These are phyloP conservation scores for Sphaerulina populicola DNA, from an alignment of 2,329 filamentous ascomycete genomes.

Conservation along the genomic window DNA sequence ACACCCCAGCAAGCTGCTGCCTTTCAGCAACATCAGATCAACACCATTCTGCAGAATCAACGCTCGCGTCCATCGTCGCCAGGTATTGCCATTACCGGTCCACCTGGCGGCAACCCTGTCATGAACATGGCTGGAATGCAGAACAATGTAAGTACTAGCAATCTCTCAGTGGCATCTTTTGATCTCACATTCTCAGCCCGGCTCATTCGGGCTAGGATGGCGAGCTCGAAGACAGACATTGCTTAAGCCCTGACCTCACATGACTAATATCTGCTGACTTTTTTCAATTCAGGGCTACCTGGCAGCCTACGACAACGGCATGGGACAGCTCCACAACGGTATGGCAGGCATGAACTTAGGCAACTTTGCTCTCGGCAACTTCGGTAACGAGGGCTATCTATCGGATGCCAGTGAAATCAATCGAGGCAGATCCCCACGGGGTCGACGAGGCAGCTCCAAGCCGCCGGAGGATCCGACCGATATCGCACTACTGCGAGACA, in stretches of 20 bases:
- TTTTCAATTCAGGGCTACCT: constrained; percentile 56
- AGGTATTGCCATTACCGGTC: constrained; percentile 68
- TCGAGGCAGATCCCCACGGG: constrained; percentile 83
- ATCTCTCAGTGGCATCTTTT: no score
- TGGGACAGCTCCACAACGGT: constrained; percentile 52
- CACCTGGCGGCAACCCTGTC: constrained; percentile 43
- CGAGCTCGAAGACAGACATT: no score
- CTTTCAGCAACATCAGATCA: constrained; percentile 59
- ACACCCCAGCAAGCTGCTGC: constrained; percentile 49
- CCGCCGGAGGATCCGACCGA: constrained; percentile 97
- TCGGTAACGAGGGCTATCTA: constrained; percentile 73
- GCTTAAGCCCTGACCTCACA: no score
- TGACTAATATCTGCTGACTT: no score
- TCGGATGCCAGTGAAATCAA: constrained; percentile 90
- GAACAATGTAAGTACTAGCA: constrained; percentile 51
- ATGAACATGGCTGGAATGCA: constrained; percentile 57
- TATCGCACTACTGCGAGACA: constrained; percentile 79
- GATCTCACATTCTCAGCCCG: no score
- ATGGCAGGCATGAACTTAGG: constrained; percentile 60
- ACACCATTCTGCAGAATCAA: constrained; percentile 68
- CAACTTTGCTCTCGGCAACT: constrained; percentile 53
- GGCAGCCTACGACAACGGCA: constrained; percentile 66
- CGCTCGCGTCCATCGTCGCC: constrained; percentile 86
- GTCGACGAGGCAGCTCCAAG: constrained; percentile 88
- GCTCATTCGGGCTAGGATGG: no score